Evolutionary conservation across 2,329 filamentous ascomycete species (phyloP), one percentile per base, ranked within the genome.

Genomic region (Sarocladiaceae sp.): DNA sequence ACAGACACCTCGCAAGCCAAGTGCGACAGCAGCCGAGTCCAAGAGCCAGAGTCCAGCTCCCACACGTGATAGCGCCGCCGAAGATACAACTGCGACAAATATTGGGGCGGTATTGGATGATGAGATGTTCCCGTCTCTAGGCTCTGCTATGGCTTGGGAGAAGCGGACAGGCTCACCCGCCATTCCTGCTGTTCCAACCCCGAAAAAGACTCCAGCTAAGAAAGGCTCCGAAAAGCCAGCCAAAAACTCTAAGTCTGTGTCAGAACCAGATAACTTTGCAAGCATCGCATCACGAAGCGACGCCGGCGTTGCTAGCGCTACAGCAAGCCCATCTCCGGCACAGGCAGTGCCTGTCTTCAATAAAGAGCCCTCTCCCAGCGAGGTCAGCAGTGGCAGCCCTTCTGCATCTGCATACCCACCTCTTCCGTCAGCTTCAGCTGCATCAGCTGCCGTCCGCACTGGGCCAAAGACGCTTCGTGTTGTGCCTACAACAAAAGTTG

Each of bases 391-490:
- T 15, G 23, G 43, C 7, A 58, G 56, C 23, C n/a, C 46, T 16
- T 52, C 60, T 3, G 61, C 43, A 12, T 39, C 31, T 15, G 43
- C 45, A 1, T 75, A 78, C 47, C 73, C 77, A 23, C 78, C 40
- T 58, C 48, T 79, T 18, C 70, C 73, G 7, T 62, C 70, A 10
- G 65, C 67, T 10, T 68, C 75, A 15, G 65, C 70, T 9, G 63
- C 67, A 15, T 65, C 73, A 1, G 53, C 70, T 4, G 37, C 19
- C 5, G 57, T 69, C 13, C 70, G 74, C 40, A 64, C 69, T 4
- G 74, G 67, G 1, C 76, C 82, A 1, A 83, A 83, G 56, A 86
- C 82, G 1, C 61, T 89, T 27, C 74, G 84, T n/a, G 72, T 89
- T 6, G 70, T 85, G n/a, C 70, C 81, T 16, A 82, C 80, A 0